phyloP scores from a whole-genome alignment of 257 asterid genomes.

The Lycium ferocissimum region DNA sequence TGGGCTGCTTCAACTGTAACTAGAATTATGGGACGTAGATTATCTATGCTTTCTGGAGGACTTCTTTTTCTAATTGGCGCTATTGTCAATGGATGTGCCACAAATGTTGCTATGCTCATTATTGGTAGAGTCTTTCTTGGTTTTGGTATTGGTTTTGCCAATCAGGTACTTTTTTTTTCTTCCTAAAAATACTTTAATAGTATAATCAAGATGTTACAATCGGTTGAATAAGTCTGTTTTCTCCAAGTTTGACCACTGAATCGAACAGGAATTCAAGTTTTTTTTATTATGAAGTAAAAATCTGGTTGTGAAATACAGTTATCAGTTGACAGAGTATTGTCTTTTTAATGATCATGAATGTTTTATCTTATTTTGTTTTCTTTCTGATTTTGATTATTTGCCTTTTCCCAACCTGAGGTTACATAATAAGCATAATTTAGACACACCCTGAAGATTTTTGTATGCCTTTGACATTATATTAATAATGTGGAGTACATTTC shows the following conservation, averaged over 20 bases:
- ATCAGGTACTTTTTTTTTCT: constrained; percentile 44
- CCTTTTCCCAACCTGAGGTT: too few relatives aligned
- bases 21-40: constrained; percentile 61
- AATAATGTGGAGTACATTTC: too few relatives aligned
- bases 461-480: neutral
- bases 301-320: too few relatives aligned
- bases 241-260: too few relatives aligned
- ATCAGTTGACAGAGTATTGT: too few relatives aligned
- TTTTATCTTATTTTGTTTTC: too few relatives aligned
- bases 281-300: neutral
- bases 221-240: neutral
- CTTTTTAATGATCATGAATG: too few relatives aligned
- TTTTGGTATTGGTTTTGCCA: constrained; percentile 83
- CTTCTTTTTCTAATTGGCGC: constrained; percentile 73
- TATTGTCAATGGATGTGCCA: constrained; percentile 66
- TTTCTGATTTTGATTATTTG: too few relatives aligned
- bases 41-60: constrained; percentile 81
- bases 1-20: constrained; percentile 70
- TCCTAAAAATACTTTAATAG: too few relatives aligned
- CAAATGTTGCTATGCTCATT: constrained; percentile 64
- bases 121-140: constrained; percentile 81
- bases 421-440: neutral
- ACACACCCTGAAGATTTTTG: neutral
- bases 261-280: too few relatives aligned
- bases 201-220: too few relatives aligned